These are phyloP conservation scores for Aspergillus hortae DNA, from an alignment of 2,329 filamentous ascomycete species.

Conservation along the genomic window DNA sequence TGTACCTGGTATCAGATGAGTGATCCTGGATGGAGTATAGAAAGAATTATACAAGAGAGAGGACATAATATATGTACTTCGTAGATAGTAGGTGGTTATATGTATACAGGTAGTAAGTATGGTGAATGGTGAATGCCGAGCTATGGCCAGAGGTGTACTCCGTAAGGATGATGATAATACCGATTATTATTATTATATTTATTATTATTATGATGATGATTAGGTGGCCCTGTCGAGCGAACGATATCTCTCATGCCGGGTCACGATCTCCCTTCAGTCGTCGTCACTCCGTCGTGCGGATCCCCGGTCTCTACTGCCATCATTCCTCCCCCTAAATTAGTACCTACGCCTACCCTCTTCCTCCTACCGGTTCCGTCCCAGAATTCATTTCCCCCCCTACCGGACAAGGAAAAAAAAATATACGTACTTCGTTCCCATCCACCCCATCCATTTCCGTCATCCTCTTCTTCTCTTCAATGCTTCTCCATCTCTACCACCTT, in stretches of 20 bases:
- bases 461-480: constrained; percentile 2
- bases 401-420: constrained; percentile 4
- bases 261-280: constrained; percentile 9
- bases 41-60: too few relatives aligned
- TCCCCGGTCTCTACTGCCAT: constrained; percentile 9
- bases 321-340: not conserved
- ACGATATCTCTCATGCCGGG: constrained; percentile 11
- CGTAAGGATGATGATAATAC: too few relatives aligned
- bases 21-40: too few relatives aligned
- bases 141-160: too few relatives aligned
- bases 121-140: too few relatives aligned
- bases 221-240: constrained; percentile 6
- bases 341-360: too few relatives aligned
- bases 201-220: not conserved
- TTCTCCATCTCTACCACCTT: constrained; percentile 4
- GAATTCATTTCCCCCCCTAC: not conserved
- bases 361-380: not conserved
- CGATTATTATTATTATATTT: too few relatives aligned
- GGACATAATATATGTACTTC: too few relatives aligned
- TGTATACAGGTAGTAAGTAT: too few relatives aligned
- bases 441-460: constrained; percentile 2
- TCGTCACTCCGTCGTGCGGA: constrained; percentile 8
- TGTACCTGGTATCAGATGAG: too few relatives aligned
- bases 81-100: too few relatives aligned
- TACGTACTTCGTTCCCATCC: constrained; percentile 6